Evolutionary conservation across 805 yeast species (phyloP), one percentile per base, ranked within the genome.

Genomic region (Pichia occidentalis): DNA sequence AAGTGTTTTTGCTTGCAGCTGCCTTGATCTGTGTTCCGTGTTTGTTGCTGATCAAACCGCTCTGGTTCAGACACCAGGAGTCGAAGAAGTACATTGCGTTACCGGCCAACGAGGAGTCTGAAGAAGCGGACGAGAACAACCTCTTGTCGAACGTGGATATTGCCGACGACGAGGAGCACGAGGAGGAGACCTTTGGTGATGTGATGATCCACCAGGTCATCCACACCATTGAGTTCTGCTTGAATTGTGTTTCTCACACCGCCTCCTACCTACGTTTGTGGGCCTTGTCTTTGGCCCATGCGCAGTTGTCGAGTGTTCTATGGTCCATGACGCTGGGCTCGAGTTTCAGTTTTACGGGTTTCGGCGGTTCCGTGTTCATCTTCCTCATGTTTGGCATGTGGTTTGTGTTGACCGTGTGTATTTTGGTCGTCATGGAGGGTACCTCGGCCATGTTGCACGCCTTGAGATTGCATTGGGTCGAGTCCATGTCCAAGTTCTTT

Each of bases 401-500:
- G 99, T 87, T 92, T 59, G 75, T 75, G 3, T 68, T 92, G 45
- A 90, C 98, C 0, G 90, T 88, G 19, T 82, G 85, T 53, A 86
- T 92, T 51, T 71, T 92, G 54, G 97, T 92, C 11, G 67, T 84
- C 37, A 92, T 92, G 99, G 99, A 92, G 64, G 99, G 98, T 42
- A 92, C 99, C 0, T 86, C 97, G 19, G 98, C 98, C 24, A 92
- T 92, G 98, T 73, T 92, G 56, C 99, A 92, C 64, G 83, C 97
- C n/a, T 73, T 92, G 56, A 85, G 99, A 70, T 73, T 92, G 56
- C 98, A 92, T 61, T 92, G 99, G 99, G 98, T 92, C 46, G 99
- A 92, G 67, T 81, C 96, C 20, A 92, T 92, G 99, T 86, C 96
- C 45, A 92, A 92, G 67, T 94, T 82, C 65, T 92, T 88, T 54